Conservation (phyloP, 768 basidiomycete species). For the Suillus fuscotomentosus region DNA sequence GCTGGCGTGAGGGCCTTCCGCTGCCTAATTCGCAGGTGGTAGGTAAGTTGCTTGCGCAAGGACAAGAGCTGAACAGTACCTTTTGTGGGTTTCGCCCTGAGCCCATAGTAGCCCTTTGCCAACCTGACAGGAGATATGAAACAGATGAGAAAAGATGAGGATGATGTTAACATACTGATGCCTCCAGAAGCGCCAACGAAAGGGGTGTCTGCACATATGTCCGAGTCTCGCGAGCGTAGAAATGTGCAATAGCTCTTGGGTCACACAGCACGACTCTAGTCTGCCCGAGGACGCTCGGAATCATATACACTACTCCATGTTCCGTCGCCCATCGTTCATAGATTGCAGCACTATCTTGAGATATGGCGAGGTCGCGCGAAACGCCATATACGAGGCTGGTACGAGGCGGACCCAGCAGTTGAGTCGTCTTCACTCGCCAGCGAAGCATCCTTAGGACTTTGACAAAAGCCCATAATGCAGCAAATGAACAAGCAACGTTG, state of each 20-base stretch:
- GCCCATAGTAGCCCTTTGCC: slow-evolving; percentile 34
- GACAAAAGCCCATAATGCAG: not conserved
- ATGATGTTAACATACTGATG: slow-evolving; percentile 3
- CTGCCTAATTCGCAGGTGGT: slow-evolving; percentile 20
- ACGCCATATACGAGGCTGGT: slow-evolving; percentile 19
- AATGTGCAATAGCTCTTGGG: slow-evolving; percentile 49
- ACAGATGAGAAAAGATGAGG: not conserved
- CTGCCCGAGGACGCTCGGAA: slow-evolving; percentile 15
- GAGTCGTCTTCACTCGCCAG: slow-evolving; percentile 10
- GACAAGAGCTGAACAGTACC: not conserved
- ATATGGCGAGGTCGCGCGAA: slow-evolving; percentile 3
- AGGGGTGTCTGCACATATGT: slow-evolving; percentile 43
- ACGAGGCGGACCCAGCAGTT: slow-evolving; percentile 18
- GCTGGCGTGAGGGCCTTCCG: slow-evolving; percentile 39
- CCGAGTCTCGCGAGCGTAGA: slow-evolving; percentile 30
- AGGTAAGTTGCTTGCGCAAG: not conserved
- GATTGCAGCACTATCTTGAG: slow-evolving; percentile 4
- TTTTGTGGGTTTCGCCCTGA: not conserved
- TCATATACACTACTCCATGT: slow-evolving; percentile 17
- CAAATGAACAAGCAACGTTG: not conserved
- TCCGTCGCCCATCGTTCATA: slow-evolving; percentile 23
- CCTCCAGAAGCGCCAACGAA: slow-evolving; percentile 30
- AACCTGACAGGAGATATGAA: slow-evolving; percentile 1
- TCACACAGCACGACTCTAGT: slow-evolving; percentile 31
- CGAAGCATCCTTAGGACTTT: not conserved